phyloP scores from a whole-genome alignment of 2,329 filamentous ascomycete genomes.

The Sporothrix schenckii region DNA sequence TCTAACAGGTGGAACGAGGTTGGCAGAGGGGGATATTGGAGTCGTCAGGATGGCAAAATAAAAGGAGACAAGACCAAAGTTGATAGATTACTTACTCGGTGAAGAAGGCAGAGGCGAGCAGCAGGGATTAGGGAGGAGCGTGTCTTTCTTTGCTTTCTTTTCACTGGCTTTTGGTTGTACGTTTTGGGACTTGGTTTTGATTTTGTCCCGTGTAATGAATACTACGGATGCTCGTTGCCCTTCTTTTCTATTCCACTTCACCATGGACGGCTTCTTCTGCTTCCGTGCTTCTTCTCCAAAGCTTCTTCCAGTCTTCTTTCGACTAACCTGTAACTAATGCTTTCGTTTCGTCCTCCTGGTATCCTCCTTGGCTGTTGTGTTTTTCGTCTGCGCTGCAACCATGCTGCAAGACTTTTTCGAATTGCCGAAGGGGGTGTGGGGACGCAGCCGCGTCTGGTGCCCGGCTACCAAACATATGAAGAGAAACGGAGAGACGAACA shows the following conservation, averaged over 20 bases:
- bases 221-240: not conserved
- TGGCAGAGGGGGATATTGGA: not conserved
- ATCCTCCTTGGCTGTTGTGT: not conserved
- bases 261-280: slow-evolving; percentile 16
- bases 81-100: slow-evolving; percentile 26
- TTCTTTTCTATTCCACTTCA: slow-evolving; percentile 22
- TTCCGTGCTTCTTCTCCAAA: slow-evolving; percentile 21
- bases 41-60: not conserved
- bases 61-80: not conserved
- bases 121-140: slow-evolving; percentile 22
- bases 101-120: slow-evolving; percentile 33
- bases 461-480: not conserved
- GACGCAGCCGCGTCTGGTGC: not conserved
- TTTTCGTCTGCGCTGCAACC: not conserved
- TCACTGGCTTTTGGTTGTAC: not conserved
- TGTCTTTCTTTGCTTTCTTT: not conserved
- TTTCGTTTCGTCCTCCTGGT: not conserved
- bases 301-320: slow-evolving; percentile 21
- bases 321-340: not conserved
- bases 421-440: slow-evolving; percentile 27
- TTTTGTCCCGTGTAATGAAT: not conserved
- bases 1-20: not conserved
- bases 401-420: slow-evolving; percentile 8
- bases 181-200: not conserved
- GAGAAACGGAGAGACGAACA: not conserved